Evolutionary conservation across 148 eudicot species (phyloP).

Genomic region (Rhododendron mucronatum): DNA sequence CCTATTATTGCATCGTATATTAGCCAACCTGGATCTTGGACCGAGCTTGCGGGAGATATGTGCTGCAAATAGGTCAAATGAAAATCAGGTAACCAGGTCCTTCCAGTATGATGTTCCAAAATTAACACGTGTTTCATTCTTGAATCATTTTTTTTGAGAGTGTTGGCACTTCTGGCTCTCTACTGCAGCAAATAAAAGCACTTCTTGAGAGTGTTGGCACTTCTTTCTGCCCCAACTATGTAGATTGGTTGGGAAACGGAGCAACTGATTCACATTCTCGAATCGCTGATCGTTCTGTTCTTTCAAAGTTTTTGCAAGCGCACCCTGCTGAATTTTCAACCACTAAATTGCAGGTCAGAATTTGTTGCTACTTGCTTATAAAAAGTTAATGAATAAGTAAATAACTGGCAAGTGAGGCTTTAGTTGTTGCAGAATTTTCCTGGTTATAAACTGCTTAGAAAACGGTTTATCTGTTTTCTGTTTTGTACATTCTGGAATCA

Average conservation of each 20-base stretch:
- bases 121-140: not conserved
- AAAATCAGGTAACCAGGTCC: slow-evolving; percentile 59
- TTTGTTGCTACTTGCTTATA: not conserved
- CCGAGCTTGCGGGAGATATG: slow-evolving; percentile 74
- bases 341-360: slow-evolving; percentile 62
- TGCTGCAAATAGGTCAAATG: slow-evolving; percentile 87
- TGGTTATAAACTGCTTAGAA: not conserved
- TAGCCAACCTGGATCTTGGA: slow-evolving; percentile 62
- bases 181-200: slow-evolving; percentile 85
- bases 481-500: not conserved
- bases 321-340: slow-evolving; percentile 81
- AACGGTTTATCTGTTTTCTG: not conserved
- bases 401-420: slow-evolving; percentile 40
- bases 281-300: slow-evolving; percentile 56
- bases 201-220: slow-evolving; percentile 76
- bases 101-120: not conserved
- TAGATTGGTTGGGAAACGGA: slow-evolving; percentile 79
- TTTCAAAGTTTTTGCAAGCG: slow-evolving; percentile 78
- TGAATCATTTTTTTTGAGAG: not conserved
- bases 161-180: not conserved
- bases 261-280: slow-evolving; percentile 47
- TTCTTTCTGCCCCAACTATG: slow-evolving; percentile 64
- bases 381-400: not conserved
- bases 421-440: not conserved
- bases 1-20: slow-evolving; percentile 11